Evolutionary conservation across 1,284 basidiomycete genomes (phyloP).

Genomic region (Kalmanozyma brasiliensis): DNA sequence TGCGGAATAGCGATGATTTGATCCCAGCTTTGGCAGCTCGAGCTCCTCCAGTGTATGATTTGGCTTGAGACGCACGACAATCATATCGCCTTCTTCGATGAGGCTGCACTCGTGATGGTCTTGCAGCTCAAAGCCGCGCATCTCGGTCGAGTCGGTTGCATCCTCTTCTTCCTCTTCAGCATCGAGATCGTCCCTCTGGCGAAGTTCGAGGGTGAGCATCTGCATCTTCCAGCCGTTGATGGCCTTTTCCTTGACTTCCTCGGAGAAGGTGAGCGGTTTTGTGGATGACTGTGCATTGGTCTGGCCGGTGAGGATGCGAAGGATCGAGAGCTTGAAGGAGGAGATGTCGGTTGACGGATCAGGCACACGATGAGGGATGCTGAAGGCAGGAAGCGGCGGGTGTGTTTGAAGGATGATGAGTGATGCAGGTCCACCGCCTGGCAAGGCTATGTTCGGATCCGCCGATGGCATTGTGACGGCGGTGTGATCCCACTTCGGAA

Average conservation of each 20-base stretch:
- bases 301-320: slow-evolving; percentile 62
- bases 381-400: slow-evolving; percentile 59
- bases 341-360: slow-evolving; percentile 51
- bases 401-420: slow-evolving; percentile 55
- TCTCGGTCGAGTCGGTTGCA: slow-evolving; percentile 4
- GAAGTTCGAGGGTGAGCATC: slow-evolving; percentile 63
- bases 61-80: slow-evolving; percentile 54
- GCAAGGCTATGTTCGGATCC: slow-evolving; percentile 20
- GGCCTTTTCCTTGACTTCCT: slow-evolving; percentile 63
- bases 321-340: slow-evolving; percentile 58
- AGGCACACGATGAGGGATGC: slow-evolving; percentile 61
- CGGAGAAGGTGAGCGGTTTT: slow-evolving; percentile 55
- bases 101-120: slow-evolving; percentile 66
- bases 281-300: slow-evolving; percentile 40
- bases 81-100: slow-evolving; percentile 64
- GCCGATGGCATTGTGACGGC: slow-evolving; percentile 27
- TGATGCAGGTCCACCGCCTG: slow-evolving; percentile 45
- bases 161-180: slow-evolving; percentile 14
- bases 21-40: slow-evolving; percentile 54
- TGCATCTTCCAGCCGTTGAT: slow-evolving; percentile 65
- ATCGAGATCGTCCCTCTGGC: slow-evolving; percentile 56
- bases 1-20: slow-evolving; percentile 54
- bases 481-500: neutral
- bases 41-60: slow-evolving; percentile 51
- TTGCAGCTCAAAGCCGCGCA: slow-evolving; percentile 55